phyloP scores from a whole-genome alignment of 805 yeast species.

The Scheffersomyces lignosus region DNA sequence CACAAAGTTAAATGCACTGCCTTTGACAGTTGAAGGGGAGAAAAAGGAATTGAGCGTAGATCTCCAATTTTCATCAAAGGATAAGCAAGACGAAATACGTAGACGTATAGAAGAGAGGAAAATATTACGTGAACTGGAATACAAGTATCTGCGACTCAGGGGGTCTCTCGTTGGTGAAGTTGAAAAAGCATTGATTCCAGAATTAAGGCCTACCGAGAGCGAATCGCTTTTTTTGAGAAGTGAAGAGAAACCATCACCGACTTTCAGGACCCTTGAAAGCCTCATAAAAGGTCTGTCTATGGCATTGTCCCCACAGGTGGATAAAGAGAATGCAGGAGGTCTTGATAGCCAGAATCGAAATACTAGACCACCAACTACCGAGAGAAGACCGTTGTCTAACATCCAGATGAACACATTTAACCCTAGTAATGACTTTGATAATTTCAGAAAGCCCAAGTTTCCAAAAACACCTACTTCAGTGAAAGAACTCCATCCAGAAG shows the following conservation, averaged over 20 bases:
- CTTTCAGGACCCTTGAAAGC: too few relatives aligned
- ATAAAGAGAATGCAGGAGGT: too few relatives aligned
- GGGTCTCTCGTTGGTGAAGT: too few relatives aligned
- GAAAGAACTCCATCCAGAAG: conserved; percentile 4
- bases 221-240: too few relatives aligned
- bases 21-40: neutral
- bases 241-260: too few relatives aligned
- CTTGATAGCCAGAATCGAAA: too few relatives aligned
- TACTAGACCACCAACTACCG: neutral
- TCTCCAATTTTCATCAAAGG: conserved; percentile 10
- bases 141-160: neutral
- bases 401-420: conserved; percentile 16
- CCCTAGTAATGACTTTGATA: conserved; percentile 12
- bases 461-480: conserved; percentile 14
- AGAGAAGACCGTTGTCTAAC: conserved; percentile 18
- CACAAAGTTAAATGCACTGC: neutral
- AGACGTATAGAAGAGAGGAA: conserved; percentile 27
- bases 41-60: neutral
- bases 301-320: too few relatives aligned
- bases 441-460: conserved; percentile 35
- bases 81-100: conserved; percentile 23
- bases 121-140: conserved; percentile 13
- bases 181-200: too few relatives aligned
- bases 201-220: too few relatives aligned
- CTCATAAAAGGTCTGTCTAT: too few relatives aligned